phyloP scores from a whole-genome alignment of 2,329 filamentous ascomycete species.

The Neocucurbitaria cava region DNA sequence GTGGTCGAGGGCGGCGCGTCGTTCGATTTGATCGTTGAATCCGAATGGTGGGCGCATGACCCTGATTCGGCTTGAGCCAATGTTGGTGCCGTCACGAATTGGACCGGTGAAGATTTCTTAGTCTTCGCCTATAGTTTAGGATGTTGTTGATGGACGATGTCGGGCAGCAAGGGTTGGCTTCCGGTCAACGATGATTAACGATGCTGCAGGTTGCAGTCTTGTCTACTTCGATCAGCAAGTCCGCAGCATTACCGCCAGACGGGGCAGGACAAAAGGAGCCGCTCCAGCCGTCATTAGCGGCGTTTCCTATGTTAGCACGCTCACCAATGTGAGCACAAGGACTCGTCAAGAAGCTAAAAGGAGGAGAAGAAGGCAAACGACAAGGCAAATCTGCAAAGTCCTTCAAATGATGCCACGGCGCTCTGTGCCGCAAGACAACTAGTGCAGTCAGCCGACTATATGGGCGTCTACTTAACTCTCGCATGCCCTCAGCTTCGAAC shows the following conservation, averaged over 20 bases:
- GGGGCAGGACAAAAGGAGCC: slow-evolving; percentile 10
- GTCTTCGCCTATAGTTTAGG: neutral
- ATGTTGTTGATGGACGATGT: slow-evolving; percentile 3
- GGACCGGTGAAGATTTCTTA: slow-evolving; percentile 13
- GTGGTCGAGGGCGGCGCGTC: neutral
- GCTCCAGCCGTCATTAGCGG: slow-evolving; percentile 18
- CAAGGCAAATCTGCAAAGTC: slow-evolving; percentile 22
- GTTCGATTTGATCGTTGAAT: slow-evolving; percentile 8
- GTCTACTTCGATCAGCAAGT: slow-evolving; percentile 7
- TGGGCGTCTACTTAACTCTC: slow-evolving; percentile 29
- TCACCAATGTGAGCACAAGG: slow-evolving; percentile 22
- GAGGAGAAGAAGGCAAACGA: slow-evolving; percentile 5
- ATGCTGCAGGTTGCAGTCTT: slow-evolving; percentile 11
- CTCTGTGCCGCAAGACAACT: slow-evolving; percentile 6
- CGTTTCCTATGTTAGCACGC: slow-evolving; percentile 1
- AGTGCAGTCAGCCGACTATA: slow-evolving; percentile 15
- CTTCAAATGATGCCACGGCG: slow-evolving; percentile 10
- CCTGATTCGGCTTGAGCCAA: slow-evolving; percentile 1
- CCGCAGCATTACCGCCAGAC: slow-evolving; percentile 4
- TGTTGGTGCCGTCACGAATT: neutral
- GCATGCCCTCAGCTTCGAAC: slow-evolving; percentile 14
- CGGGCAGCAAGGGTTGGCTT: slow-evolving; percentile 7
- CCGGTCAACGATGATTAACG: slow-evolving; percentile 12
- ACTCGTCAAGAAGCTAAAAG: slow-evolving; percentile 4
- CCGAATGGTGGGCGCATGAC: slow-evolving; percentile 11